Base-by-base conservation (phyloP, 169 alveolate genomes). In the Plasmodium malariae region DNA sequence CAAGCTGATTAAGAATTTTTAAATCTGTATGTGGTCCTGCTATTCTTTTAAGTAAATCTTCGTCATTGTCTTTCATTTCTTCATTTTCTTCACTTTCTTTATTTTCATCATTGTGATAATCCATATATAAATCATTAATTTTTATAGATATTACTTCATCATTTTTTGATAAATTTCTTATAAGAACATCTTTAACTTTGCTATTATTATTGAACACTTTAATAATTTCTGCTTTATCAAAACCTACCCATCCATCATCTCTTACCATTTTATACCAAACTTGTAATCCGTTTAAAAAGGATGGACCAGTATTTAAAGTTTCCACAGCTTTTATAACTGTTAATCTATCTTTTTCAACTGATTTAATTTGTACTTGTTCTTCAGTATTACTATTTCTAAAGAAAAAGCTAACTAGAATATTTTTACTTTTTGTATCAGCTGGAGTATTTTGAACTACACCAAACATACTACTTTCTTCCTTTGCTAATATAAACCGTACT, bases 11-110 rank as follows among this genome's bases (percentile, higher is more conserved):
- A 5, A 95, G 90, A 32, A 95, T 88, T 43, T 92, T 88, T 30
- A 93, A 91, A 34, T 94, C 96, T 1, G 97, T 96, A 55, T 93
- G 96, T 68, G 94, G 96, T 1, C 97, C 97, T 21, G 96, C 92
- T 36, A 51, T 54, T 59, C n/a, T 70, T 51, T 32, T 70, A 55
- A 78, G 59, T 0, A 68, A 63, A 55, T 85, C 86, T 32, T 71
- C 70, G 49, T 55, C 93, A 57, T 88, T 40, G 30, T 89, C 74
- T 36, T 80, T 26, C 26, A 26, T 54, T 32, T 67, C 67, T 54
- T 55, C 78, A 34, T 68, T 34, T 26, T 34, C 86, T 21, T 88
- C 83, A 74, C 49, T 88, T 7, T 91, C 92, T 5, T 55, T 91
- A n/a, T 36, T 69, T 49, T 74, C 87, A 43, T 67, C 65, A 62